Conservation (phyloP, 2,329 filamentous ascomycete genomes). For the Trichoderma polysporum region DNA sequence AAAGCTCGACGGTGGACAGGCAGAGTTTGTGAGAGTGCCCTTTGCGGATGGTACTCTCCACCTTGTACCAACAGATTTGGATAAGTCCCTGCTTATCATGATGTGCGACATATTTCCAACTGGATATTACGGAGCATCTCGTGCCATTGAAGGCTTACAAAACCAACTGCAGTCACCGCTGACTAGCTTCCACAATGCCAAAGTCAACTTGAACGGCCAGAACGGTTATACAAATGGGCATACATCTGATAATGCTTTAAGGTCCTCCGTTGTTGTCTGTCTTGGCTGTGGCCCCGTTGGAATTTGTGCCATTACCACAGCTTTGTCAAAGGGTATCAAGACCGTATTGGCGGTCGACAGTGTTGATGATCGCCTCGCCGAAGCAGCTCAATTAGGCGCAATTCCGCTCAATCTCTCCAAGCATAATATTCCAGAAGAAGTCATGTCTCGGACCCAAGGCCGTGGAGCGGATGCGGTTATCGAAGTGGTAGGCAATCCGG, state of each 20-base stretch:
- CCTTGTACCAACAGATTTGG: background rate
- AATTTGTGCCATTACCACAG: constrained; percentile 3
- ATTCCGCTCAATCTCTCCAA: background rate
- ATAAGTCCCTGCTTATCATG: background rate
- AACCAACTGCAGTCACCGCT: background rate
- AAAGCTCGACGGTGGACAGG: constrained; percentile 6
- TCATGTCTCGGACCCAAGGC: background rate
- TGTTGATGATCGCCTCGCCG: background rate
- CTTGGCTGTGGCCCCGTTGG: constrained; percentile 3
- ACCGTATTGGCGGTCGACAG: constrained; percentile 1
- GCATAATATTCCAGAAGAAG: background rate
- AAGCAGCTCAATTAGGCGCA: constrained; percentile 1
- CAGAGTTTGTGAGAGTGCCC: constrained; percentile 2
- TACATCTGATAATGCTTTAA: background rate
- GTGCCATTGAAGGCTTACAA: background rate
- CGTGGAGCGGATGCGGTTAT: constrained; percentile 1
- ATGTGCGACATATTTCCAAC: constrained; percentile 14
- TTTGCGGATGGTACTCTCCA: constrained; percentile 7
- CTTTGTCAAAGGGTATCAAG: background rate
- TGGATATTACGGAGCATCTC: background rate
- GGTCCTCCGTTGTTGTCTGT: background rate
- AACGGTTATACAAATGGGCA: background rate
- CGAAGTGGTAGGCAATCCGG: background rate
- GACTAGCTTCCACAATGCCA: background rate
- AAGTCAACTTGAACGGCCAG: background rate